A percentile compares a stretch with the other conserved stretches of the same genome.
These are phyloP conservation scores for Trypanosoma lewisi DNA, from an alignment of 208 protist genomes.

Conservation along the genomic window DNA sequence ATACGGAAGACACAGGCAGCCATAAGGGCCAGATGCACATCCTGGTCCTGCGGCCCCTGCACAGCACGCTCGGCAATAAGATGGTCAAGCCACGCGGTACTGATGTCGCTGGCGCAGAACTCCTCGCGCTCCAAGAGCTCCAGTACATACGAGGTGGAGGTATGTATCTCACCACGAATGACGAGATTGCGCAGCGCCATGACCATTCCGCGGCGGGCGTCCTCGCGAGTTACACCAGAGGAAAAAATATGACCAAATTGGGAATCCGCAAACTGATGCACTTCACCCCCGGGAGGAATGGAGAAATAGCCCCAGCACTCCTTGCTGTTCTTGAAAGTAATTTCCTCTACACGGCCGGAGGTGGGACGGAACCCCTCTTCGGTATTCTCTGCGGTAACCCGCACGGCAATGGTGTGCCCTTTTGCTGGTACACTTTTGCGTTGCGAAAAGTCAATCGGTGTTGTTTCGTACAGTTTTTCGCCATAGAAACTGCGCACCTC, in stretches of 20 bases:
- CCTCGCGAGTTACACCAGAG: slow-evolving; percentile 90
- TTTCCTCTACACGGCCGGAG: slow-evolving; percentile 91
- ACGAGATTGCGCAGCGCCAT: slow-evolving; percentile 92
- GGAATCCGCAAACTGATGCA: slow-evolving; percentile 96
- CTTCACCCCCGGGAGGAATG: slow-evolving; percentile 76
- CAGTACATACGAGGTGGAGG: slow-evolving; percentile 93
- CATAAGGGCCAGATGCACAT: slow-evolving; percentile 70
- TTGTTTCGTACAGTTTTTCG: slow-evolving; percentile 58
- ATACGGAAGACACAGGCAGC: slow-evolving; percentile 69
- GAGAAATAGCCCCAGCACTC: slow-evolving; percentile 99
- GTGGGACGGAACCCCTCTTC: slow-evolving; percentile 96
- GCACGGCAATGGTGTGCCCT: slow-evolving; percentile 95
- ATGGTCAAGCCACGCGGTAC: slow-evolving; percentile 85
- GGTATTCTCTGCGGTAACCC: slow-evolving; percentile 97
- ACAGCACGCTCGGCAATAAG: slow-evolving; percentile 65
- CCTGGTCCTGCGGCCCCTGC: slow-evolving; percentile 43
- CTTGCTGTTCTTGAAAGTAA: slow-evolving; percentile 94
- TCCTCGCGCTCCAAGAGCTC: slow-evolving; percentile 82
- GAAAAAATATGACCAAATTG: slow-evolving; percentile 99
- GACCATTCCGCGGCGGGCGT: slow-evolving; percentile 91
- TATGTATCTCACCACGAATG: slow-evolving; percentile 95
- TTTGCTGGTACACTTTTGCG: slow-evolving; percentile 49
- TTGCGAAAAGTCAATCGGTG: slow-evolving; percentile 89
- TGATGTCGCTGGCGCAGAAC: slow-evolving; percentile 78
- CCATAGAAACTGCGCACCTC: slow-evolving; percentile 95